phyloP scores from a whole-genome alignment of 2,329 filamentous ascomycete species.

The Colletotrichum salicis region DNA sequence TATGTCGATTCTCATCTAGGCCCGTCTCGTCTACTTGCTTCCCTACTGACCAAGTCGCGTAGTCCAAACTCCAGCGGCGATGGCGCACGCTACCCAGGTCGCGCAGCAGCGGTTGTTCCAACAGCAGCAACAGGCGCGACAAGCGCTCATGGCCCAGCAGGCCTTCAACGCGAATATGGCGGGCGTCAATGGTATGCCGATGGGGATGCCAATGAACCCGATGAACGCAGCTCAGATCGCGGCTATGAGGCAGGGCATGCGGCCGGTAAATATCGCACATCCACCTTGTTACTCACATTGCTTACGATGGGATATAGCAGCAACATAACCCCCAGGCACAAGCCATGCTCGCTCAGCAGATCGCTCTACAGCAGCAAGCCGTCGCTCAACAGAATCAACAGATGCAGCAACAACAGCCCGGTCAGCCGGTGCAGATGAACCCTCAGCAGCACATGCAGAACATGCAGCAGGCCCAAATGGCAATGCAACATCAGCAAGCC shows the following conservation, averaged over 20 bases:
- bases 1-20: slow-evolving; percentile 15
- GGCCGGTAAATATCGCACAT: slow-evolving; percentile 50
- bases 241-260: slow-evolving; percentile 59
- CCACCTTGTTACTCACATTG: not conserved
- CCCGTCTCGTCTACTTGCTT: not conserved
- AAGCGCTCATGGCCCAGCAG: slow-evolving; percentile 66
- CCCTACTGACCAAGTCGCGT: slow-evolving; percentile 7
- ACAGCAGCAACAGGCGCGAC: slow-evolving; percentile 62
- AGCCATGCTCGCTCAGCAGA: slow-evolving; percentile 58
- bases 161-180: slow-evolving; percentile 62
- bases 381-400: slow-evolving; percentile 48
- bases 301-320: slow-evolving; percentile 21
- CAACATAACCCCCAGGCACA: slow-evolving; percentile 42
- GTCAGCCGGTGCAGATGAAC: slow-evolving; percentile 61
- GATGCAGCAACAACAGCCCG: slow-evolving; percentile 55
- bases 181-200: slow-evolving; percentile 56
- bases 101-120: slow-evolving; percentile 68
- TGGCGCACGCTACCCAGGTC: slow-evolving; percentile 54
- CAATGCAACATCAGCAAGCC: slow-evolving; percentile 45
- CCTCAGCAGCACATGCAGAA: slow-evolving; percentile 57
- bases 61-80: slow-evolving; percentile 51
- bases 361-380: slow-evolving; percentile 55
- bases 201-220: slow-evolving; percentile 60
- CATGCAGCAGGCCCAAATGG: slow-evolving; percentile 56
- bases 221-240: slow-evolving; percentile 64